Conservation (phyloP, 495 filamentous ascomycete genomes). For the Neurospora sp. region DNA sequence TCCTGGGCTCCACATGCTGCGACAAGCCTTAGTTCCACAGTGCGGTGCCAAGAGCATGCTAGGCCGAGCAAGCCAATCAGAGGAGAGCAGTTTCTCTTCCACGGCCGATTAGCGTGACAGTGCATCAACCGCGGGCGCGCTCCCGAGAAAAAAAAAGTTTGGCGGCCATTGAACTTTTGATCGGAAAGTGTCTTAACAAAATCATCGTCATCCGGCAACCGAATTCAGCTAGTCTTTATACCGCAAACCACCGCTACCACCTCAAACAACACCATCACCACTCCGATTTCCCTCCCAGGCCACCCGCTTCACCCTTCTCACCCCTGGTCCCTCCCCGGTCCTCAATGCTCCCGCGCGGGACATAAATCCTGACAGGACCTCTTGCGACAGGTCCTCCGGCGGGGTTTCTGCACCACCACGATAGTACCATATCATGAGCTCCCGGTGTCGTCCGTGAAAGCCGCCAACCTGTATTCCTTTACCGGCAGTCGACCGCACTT, state of each 20-base stretch:
- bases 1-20: background rate
- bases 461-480: slow-evolving; percentile 36
- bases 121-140: background rate
- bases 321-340: background rate
- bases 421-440: slow-evolving; percentile 23
- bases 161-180: background rate
- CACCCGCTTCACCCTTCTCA: background rate
- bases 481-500: slow-evolving; percentile 30
- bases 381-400: background rate
- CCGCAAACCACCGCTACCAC: background rate
- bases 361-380: slow-evolving; percentile 1
- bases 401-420: slow-evolving; percentile 3
- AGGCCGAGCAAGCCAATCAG: background rate
- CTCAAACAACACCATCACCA: background rate
- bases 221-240: background rate
- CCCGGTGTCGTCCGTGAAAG: slow-evolving; percentile 14
- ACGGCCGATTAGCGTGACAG: background rate
- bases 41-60: background rate
- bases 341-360: background rate
- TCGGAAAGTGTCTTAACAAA: background rate
- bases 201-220: background rate
- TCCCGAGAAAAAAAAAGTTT: background rate
- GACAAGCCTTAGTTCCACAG: background rate
- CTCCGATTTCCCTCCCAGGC: background rate
- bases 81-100: background rate